Evolutionary conservation across 2,329 filamentous ascomycete species (phyloP).

Genomic region (Nothophoma quercina): DNA sequence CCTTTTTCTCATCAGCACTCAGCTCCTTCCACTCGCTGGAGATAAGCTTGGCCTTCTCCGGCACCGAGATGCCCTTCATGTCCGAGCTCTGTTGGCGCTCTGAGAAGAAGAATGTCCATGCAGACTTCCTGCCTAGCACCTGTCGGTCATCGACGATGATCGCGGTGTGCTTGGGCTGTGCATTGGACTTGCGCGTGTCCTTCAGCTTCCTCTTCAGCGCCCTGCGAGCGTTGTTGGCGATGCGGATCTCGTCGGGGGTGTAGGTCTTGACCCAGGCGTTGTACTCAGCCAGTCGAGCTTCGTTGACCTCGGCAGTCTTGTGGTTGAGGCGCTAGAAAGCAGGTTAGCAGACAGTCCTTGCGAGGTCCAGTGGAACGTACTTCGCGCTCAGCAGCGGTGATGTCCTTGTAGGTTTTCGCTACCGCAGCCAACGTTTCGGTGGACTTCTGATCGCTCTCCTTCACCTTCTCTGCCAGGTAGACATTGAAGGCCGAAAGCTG

Average conservation of each 20-base stretch:
- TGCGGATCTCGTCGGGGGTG: constrained; percentile 64
- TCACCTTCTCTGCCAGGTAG: constrained; percentile 37
- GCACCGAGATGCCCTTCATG: constrained; percentile 54
- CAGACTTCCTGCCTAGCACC: constrained; percentile 52
- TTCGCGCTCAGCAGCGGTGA: constrained; percentile 47
- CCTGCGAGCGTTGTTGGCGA: constrained; percentile 66
- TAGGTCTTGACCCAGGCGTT: constrained; percentile 63
- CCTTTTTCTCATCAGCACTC: constrained; percentile 57
- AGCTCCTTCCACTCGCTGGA: constrained; percentile 59
- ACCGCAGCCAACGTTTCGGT: not conserved
- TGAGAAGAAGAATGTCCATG: constrained; percentile 55
- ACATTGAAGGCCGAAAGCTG: constrained; percentile 27
- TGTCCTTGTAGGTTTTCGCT: constrained; percentile 30
- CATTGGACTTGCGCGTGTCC: constrained; percentile 7
- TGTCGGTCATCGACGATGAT: constrained; percentile 63
- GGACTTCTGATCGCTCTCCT: not conserved
- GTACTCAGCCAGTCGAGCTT: constrained; percentile 54
- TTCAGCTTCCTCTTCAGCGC: constrained; percentile 38
- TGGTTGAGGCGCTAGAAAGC: constrained; percentile 61
- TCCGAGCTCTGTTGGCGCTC: constrained; percentile 60
- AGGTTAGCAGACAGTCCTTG: constrained; percentile 8
- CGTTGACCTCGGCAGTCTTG: constrained; percentile 56
- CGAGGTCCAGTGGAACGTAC: constrained; percentile 24
- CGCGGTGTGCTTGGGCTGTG: constrained; percentile 7
- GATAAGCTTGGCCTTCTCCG: constrained; percentile 54